Conservation (phyloP, 345 rosid genomes). For the Populus alba region DNA sequence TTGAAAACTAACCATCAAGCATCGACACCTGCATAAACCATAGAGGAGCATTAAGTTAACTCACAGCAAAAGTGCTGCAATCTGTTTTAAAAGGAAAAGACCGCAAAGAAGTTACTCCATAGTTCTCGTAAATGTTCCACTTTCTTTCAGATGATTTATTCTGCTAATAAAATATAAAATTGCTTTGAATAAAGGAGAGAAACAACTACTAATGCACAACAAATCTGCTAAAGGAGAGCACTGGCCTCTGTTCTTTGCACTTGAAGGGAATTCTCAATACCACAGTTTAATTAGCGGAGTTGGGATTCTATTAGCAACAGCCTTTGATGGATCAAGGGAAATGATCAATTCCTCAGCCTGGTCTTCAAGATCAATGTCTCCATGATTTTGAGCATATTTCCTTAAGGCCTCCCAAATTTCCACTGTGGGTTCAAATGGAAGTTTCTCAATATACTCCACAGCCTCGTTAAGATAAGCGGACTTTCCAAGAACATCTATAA, state of each 20-base stretch:
- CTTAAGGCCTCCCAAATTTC: slow-evolving; percentile 62
- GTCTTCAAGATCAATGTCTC: slow-evolving; percentile 71
- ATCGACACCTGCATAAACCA: neutral
- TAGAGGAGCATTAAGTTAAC: neutral
- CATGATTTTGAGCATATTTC: slow-evolving; percentile 54
- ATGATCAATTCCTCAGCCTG: slow-evolving; percentile 51
- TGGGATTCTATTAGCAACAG: slow-evolving; percentile 41
- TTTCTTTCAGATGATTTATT: neutral
- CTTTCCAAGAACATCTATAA: slow-evolving; percentile 66
- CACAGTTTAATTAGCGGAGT: slow-evolving; percentile 24
- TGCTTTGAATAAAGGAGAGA: neutral
- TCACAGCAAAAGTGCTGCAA: neutral
- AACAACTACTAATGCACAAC: neutral
- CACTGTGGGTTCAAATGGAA: slow-evolving; percentile 57
- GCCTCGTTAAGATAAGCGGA: slow-evolving; percentile 63
- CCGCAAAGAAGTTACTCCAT: neutral
- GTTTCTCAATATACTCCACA: slow-evolving; percentile 45
- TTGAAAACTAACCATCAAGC: too few species aligned
- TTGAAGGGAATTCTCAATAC: neutral
- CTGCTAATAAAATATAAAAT: too few species aligned
- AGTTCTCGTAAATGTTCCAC: neutral
- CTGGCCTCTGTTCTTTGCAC: neutral
- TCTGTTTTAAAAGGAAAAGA: neutral
- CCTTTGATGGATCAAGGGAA: slow-evolving; percentile 60
- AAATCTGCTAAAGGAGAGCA: neutral